These are phyloP conservation scores for Psilocybe sp. DNA, from an alignment of 768 basidiomycete species.

Conservation along the genomic window DNA sequence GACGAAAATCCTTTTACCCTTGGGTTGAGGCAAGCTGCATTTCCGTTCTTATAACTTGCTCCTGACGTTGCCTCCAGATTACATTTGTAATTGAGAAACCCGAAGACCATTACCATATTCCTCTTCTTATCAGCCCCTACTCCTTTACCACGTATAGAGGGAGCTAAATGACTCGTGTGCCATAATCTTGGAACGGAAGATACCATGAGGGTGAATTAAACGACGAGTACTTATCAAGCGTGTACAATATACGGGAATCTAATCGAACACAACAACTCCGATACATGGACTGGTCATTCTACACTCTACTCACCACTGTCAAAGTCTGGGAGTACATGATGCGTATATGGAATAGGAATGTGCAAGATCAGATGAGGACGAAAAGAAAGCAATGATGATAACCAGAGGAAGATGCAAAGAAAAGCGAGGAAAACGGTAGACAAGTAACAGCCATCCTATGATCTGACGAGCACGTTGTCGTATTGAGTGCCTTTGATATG, in stretches of 20 bases:
- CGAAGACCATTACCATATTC: constrained; percentile 86
- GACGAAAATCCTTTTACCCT: constrained; percentile 79
- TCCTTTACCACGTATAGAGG: constrained; percentile 92
- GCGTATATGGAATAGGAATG: constrained; percentile 29
- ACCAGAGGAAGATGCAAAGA: constrained; percentile 11
- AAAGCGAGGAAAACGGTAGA: constrained; percentile 8
- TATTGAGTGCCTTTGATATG: constrained; percentile 77
- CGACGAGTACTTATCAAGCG: constrained; percentile 21
- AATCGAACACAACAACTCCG: constrained; percentile 16
- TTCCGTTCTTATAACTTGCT: not conserved
- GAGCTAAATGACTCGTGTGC: constrained; percentile 44
- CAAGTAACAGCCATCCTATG: constrained; percentile 27
- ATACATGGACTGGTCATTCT: constrained; percentile 26
- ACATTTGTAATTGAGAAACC: constrained; percentile 72
- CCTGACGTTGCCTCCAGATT: constrained; percentile 47
- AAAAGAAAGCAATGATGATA: constrained; percentile 6
- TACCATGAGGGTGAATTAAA: constrained; percentile 21
- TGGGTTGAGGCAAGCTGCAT: constrained; percentile 71
- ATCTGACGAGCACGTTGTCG: constrained; percentile 57
- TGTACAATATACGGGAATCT: constrained; percentile 21
- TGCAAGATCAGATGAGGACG: constrained; percentile 28
- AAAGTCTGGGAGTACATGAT: constrained; percentile 23
- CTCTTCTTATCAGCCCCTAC: constrained; percentile 88
- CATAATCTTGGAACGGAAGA: constrained; percentile 11
- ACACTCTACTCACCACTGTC: constrained; percentile 30